Conservation (phyloP, 495 filamentous ascomycete genomes). For the Neurospora sp. region DNA sequence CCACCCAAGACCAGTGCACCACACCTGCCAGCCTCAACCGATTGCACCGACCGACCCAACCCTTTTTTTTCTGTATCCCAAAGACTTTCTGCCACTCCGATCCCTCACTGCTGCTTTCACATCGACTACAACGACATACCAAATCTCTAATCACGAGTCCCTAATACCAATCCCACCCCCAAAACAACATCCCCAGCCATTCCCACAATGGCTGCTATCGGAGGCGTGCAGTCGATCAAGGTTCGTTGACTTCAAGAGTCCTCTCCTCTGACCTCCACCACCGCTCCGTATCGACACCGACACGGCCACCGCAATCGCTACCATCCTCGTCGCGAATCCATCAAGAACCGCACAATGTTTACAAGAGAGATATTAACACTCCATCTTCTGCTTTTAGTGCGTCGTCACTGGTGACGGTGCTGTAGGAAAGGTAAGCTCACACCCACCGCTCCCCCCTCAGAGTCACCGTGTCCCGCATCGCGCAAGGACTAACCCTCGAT, state of each 20-base stretch:
- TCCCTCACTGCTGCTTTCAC: neutral
- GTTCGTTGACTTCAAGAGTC: constrained; percentile 21
- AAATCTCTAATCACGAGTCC: neutral
- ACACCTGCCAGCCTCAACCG: neutral
- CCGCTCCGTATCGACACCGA: neutral
- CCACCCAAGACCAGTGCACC: neutral
- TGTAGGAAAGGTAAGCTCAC: constrained; percentile 75
- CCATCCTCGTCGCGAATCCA: constrained; percentile 3
- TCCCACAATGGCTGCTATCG: constrained; percentile 40
- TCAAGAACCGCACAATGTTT: neutral
- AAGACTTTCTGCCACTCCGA: neutral
- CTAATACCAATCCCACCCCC: constrained; percentile 9
- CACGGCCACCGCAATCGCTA: constrained; percentile 7
- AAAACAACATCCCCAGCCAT: constrained; percentile 5
- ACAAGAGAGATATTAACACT: constrained; percentile 12
- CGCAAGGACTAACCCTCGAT: constrained; percentile 18
- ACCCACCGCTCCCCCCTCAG: neutral
- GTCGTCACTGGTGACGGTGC: constrained; percentile 98
- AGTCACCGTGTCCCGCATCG: neutral
- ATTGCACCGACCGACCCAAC: neutral
- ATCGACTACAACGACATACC: neutral
- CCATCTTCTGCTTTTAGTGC: constrained; percentile 48
- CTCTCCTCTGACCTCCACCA: neutral
- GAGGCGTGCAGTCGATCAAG: constrained; percentile 46
- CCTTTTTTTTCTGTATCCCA: neutral